phyloP scores from a whole-genome alignment of 2,329 filamentous ascomycete genomes.

The Fusarium continuum region DNA sequence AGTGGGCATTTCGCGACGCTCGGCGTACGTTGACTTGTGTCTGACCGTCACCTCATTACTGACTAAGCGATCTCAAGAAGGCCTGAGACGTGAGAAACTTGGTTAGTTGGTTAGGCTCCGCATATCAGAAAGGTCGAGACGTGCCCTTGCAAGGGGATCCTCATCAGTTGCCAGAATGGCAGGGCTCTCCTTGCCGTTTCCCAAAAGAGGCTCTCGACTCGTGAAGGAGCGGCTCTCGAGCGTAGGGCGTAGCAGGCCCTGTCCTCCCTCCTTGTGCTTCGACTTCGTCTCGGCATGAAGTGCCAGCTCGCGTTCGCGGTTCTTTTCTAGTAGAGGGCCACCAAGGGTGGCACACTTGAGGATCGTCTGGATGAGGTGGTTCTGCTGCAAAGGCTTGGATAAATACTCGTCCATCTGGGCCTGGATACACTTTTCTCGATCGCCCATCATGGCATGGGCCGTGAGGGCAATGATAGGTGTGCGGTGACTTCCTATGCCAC shows the following conservation, averaged over 20 bases:
- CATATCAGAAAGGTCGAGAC: slow-evolving; percentile 54
- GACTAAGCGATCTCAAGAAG: slow-evolving; percentile 44
- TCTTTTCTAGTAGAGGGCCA: slow-evolving; percentile 81
- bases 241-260: slow-evolving; percentile 52
- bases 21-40: background rate
- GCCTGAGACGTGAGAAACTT: slow-evolving; percentile 36
- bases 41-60: slow-evolving; percentile 27
- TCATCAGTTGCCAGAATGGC: slow-evolving; percentile 59
- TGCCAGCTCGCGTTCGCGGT: slow-evolving; percentile 67
- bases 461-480: slow-evolving; percentile 97
- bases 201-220: slow-evolving; percentile 68
- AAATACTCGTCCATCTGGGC: slow-evolving; percentile 99
- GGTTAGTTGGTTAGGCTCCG: slow-evolving; percentile 51
- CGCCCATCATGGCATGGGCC: slow-evolving; percentile 98
- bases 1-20: background rate
- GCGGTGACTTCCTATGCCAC: slow-evolving; percentile 78
- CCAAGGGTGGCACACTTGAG: slow-evolving; percentile 95
- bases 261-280: slow-evolving; percentile 51
- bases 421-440: slow-evolving; percentile 97
- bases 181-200: slow-evolving; percentile 68
- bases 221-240: slow-evolving; percentile 72
- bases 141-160: slow-evolving; percentile 62
- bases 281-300: slow-evolving; percentile 61
- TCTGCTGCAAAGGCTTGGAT: slow-evolving; percentile 95
- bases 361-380: slow-evolving; percentile 97